phyloP scores from a whole-genome alignment of 495 filamentous ascomycete species.

The Tetracladium marchalianum region DNA sequence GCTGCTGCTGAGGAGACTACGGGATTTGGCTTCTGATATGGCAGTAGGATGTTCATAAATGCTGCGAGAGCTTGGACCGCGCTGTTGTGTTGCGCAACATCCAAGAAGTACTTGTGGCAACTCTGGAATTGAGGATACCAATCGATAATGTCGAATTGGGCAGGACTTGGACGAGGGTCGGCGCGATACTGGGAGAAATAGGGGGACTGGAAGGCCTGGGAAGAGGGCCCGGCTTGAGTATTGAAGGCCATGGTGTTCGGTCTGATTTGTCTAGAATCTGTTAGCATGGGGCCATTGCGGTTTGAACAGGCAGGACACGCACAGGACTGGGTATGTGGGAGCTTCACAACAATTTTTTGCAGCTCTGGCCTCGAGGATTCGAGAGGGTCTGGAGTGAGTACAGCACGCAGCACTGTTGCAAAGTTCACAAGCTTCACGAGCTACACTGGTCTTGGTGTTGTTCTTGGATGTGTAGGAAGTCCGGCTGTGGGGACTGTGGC shows the following conservation, averaged over 20 bases:
- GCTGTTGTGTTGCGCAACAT: conserved; percentile 77
- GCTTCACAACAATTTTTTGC: too few species aligned
- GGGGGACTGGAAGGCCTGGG: neutral
- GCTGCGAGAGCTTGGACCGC: conserved; percentile 82
- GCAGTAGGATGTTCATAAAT: conserved; percentile 77
- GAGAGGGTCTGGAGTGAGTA: too few species aligned
- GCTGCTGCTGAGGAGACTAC: conserved; percentile 15
- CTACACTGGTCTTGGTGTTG: too few species aligned
- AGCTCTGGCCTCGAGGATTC: too few species aligned
- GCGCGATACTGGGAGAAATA: conserved; percentile 2
- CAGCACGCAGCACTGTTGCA: too few species aligned
- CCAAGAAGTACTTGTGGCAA: conserved; percentile 88
- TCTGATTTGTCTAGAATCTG: neutral
- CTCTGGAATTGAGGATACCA: conserved; percentile 92
- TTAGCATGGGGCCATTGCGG: too few species aligned
- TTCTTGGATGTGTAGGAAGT: too few species aligned
- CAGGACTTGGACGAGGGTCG: neutral
- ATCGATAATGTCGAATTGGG: conserved; percentile 70
- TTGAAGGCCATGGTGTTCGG: conserved; percentile 10
- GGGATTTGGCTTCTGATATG: conserved; percentile 47
- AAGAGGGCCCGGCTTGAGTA: conserved; percentile 4
- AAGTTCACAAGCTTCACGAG: too few species aligned
- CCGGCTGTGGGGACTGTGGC: too few species aligned
- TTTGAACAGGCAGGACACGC: too few species aligned
- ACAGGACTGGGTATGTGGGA: too few species aligned